Conservation (phyloP, 2,329 filamentous ascomycete genomes). For the Ophiosphaerella korrae region DNA sequence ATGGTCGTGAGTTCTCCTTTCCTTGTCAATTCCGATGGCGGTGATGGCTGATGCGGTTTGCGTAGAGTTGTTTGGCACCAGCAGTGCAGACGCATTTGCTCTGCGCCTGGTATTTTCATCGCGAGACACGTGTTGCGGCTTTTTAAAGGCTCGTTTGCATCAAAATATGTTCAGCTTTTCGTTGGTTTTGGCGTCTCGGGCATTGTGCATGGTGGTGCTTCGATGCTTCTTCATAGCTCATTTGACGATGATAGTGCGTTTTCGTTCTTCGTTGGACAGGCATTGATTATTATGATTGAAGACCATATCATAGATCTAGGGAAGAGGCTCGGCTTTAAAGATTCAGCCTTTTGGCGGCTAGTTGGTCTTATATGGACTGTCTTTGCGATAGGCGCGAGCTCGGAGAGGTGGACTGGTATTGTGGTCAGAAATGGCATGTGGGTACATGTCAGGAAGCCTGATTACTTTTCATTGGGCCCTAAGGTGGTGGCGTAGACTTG, state of each 20-base stretch:
- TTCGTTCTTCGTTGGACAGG: conserved; percentile 28
- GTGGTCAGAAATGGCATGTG: conserved; percentile 22
- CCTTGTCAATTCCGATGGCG: background rate
- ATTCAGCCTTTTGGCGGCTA: conserved; percentile 19
- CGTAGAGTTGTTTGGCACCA: conserved; percentile 33
- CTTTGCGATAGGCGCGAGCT: conserved; percentile 21
- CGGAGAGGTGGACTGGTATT: conserved; percentile 8
- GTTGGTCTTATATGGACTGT: conserved; percentile 30
- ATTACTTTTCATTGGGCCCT: conserved; percentile 31
- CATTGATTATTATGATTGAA: conserved; percentile 33
- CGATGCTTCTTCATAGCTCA: conserved; percentile 20
- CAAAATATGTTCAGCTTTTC: conserved; percentile 39
- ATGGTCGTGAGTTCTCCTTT: conserved; percentile 27
- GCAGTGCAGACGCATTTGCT: conserved; percentile 25
- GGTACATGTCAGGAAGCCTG: conserved; percentile 21
- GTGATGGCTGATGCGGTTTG: background rate
- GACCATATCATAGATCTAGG: conserved; percentile 35
- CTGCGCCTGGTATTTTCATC: conserved; percentile 18
- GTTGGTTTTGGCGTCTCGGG: conserved; percentile 27
- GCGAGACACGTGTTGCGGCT: conserved; percentile 25
- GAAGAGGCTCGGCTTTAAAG: conserved; percentile 19
- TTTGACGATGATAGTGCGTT: conserved; percentile 23
- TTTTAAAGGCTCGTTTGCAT: conserved; percentile 31
- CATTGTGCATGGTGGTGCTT: conserved; percentile 18
- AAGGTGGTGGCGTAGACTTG: background rate